Evolutionary conservation across 768 basidiomycete species (phyloP), one percentile per base, ranked within the genome.

Genomic region (Phlebiopsis gigantea): DNA sequence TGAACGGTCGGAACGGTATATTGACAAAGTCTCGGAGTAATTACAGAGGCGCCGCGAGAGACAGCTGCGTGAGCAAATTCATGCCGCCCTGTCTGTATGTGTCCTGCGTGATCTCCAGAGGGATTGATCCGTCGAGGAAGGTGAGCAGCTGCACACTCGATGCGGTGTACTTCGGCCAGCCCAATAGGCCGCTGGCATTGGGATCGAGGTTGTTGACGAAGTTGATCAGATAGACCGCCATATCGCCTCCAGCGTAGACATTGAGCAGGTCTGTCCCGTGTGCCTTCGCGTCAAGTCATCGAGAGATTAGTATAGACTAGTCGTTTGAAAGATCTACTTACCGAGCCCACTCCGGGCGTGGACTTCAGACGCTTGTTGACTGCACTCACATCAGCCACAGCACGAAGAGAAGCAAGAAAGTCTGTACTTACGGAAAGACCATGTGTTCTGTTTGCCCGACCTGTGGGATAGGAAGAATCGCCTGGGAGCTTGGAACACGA

Each of bases 201-300:
- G 75, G 80, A 62, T 81, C 63, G 45, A 78, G 74, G 8, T 63
- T 72, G 45, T 60, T 66, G 12, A 68, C 73, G 56, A 79, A 80
- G 44, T 74, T 71, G 49, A 80, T 72, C n/a, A 81, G 68, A 59
- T 77, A 75, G 61, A 79, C 75, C 4, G 75, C 64, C 62, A 81
- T 66, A 54, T 79, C 76, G 19, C 71, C 71, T 19, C 71, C 71
- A 0, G 67, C 69, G 55, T 76, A 81, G 17, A 77, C 63, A 25
- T 76, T 72, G 14, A 71, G 53, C 5, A 80, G 15, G 59, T 83
- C 79, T 0, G 75, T 70, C 9, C 57, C 63, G 53, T 83, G 82
- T 24, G 69, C 68, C 78, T 80, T 34, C 14, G n/a, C 19, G 21
- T 14, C 9, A 24, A 34, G 50, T 22, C 45, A 31, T 24, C n/a